Evolutionary conservation across 768 basidiomycete genomes (phyloP), one percentile per base, ranked within the genome.

Genomic region (Dacryopinax spathularia): DNA sequence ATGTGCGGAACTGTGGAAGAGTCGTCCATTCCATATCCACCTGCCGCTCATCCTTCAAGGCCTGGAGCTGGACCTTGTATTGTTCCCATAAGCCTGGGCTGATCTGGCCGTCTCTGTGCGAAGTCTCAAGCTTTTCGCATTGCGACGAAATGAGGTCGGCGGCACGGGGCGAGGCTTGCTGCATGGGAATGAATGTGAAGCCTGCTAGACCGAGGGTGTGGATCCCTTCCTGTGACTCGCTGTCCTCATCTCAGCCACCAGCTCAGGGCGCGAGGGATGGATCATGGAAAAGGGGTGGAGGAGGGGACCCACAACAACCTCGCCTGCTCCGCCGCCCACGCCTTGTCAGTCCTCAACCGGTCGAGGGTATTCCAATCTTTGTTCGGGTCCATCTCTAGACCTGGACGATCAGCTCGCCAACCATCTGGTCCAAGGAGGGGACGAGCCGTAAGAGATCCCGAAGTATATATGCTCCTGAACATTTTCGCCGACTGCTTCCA

Each of bases 401-500:
- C 29, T 15, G 48, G 9, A 9, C 6, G 9, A 3, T 56, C 5
- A 56, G 48, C 3, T 31, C 15, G 9, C 16, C 16, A 7, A 18
- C 5, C 39, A 7, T 4, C 39, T 7, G n/a, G n/a, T 41, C 39
- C 16, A 15, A 7, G 7, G 22, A 22, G 25, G 25, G 5, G 9
- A 44, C 25, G 13, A 15, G 65, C 67, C 29, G 72, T 41, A 1
- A 16, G 65, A 65, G 15, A 69, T 35, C 0, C 66, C 68, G 4
- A 63, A 34, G 20, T 67, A 70, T 60, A 70, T 62, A 64, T 84
- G 78, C 64, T 81, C 78, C 68, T 80, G 80, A 60, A 79, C 66
- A 66, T 88, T 81, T 69, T 86, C 84, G 13, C 89, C 89, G 0
- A 93, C 89, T 16, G 84, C 85, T 1, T 86, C 86, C 13, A 90